Conservation (phyloP, 768 basidiomycete genomes). For the Amanita rubescens region DNA sequence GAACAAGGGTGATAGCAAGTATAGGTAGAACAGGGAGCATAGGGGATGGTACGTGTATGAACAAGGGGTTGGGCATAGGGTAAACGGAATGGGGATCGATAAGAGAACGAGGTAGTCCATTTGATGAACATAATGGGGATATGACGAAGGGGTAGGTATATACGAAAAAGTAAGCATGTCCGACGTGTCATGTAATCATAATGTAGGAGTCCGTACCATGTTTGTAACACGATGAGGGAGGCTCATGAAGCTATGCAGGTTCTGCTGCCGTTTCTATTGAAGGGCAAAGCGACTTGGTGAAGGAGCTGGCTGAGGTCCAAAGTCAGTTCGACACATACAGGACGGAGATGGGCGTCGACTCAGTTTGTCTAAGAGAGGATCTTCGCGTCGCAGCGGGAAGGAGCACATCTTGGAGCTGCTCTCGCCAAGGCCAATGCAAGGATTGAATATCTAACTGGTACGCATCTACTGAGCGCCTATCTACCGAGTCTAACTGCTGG, state of each 20-base stretch:
- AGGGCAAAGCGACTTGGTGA: conserved; percentile 31
- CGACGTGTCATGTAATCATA: too few species aligned
- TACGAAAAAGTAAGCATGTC: too few species aligned
- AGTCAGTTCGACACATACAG: conserved; percentile 75
- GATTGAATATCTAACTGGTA: conserved; percentile 71
- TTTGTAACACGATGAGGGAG: conserved; percentile 78
- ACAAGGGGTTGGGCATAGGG: too few species aligned
- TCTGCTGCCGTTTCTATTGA: conserved; percentile 6
- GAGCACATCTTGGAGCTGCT: conserved; percentile 52
- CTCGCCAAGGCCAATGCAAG: conserved; percentile 83
- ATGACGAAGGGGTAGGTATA: too few species aligned
- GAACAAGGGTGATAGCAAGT: too few species aligned
- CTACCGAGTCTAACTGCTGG: neutral
- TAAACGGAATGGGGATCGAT: too few species aligned
- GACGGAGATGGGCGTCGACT: conserved; percentile 75
- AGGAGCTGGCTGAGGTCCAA: conserved; percentile 68
- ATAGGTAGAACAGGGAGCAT: too few species aligned
- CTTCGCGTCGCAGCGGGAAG: conserved; percentile 60
- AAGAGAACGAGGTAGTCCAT: too few species aligned
- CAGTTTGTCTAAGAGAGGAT: conserved; percentile 66
- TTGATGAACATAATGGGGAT: too few species aligned
- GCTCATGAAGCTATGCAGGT: conserved; percentile 83
- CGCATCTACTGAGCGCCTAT: conserved; percentile 17
- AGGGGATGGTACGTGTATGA: too few species aligned
- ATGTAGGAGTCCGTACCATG: too few species aligned